A percentile compares a stretch with the other conserved stretches of the same genome.
phyloP scores from a whole-genome alignment of 345 rosid species.

The Bruguiera sexangula region DNA sequence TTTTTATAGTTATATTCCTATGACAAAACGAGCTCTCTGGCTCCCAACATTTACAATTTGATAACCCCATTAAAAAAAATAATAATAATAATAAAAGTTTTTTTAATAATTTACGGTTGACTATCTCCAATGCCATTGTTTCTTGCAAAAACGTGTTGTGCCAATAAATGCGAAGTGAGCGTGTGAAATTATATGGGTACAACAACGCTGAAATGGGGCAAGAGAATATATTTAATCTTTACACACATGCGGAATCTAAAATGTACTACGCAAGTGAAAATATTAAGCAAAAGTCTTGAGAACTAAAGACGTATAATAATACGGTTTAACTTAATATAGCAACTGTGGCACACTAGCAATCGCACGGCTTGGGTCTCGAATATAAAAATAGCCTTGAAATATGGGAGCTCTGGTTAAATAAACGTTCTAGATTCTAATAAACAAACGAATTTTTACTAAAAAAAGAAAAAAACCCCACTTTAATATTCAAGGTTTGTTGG shows the following conservation, averaged over 20 bases:
- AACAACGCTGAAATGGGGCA: no score
- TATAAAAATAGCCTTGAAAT: slow-evolving; percentile 9
- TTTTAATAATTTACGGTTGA: no score
- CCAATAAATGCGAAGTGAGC: slow-evolving; percentile 11
- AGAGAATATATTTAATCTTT: no score
- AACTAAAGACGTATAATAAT: neutral
- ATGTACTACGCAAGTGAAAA: neutral
- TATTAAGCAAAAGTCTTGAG: neutral
- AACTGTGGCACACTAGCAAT: neutral
- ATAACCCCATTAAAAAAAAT: no score
- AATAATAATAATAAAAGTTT: no score
- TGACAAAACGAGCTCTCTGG: no score
- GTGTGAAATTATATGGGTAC: neutral
- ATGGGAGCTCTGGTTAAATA: neutral
- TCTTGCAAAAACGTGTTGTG: neutral
- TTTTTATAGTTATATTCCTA: no score
- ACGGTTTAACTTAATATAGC: slow-evolving; percentile 4
- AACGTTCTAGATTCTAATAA: neutral
- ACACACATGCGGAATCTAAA: neutral
- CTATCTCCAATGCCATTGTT: no score
- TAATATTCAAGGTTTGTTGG: slow-evolving; percentile 19
- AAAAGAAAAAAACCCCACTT: neutral
- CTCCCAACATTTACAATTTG: no score
- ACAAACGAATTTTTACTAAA: neutral
- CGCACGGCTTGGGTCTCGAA: slow-evolving; percentile 27